Evolutionary conservation across 345 rosid genomes (phyloP).

Genomic region (Anacardium occidentale): DNA sequence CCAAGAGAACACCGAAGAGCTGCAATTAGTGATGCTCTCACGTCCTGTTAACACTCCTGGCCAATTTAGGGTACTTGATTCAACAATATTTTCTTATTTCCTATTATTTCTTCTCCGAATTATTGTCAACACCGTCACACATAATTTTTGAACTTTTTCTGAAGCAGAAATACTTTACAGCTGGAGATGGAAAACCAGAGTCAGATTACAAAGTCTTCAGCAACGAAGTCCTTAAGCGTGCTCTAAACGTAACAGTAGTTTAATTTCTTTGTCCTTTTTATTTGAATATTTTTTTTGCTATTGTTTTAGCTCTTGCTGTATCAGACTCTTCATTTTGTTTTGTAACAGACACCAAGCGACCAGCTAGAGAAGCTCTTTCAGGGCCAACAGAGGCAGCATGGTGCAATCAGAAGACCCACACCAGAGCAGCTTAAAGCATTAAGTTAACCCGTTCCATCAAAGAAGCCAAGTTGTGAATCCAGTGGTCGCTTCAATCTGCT

Average conservation of each 20-base stretch:
- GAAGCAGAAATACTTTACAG: slow-evolving; percentile 32
- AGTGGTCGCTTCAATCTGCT: slow-evolving; percentile 37
- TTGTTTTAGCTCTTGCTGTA: neutral
- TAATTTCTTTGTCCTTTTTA: neutral
- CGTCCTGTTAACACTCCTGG: slow-evolving; percentile 39
- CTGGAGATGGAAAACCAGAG: slow-evolving; percentile 32
- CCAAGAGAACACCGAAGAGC: slow-evolving; percentile 28
- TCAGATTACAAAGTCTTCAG: slow-evolving; percentile 44
- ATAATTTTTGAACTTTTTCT: neutral
- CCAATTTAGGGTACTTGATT: slow-evolving; percentile 27
- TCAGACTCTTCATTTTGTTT: neutral
- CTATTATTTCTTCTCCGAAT: neutral
- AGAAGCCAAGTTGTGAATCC: neutral
- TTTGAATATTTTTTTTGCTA: neutral
- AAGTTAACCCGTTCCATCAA: slow-evolving; percentile 23
- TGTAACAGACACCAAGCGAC: slow-evolving; percentile 41
- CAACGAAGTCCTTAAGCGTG: slow-evolving; percentile 36
- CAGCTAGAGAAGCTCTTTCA: slow-evolving; percentile 32
- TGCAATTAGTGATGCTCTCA: slow-evolving; percentile 31
- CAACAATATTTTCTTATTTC: neutral
- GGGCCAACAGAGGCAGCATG: slow-evolving; percentile 28
- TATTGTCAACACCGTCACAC: neutral
- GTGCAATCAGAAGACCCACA: slow-evolving; percentile 31
- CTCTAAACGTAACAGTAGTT: slow-evolving; percentile 40
- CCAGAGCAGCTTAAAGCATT: slow-evolving; percentile 32